Conservation (phyloP, 495 filamentous ascomycete genomes). For the Durotheca rogersii region DNA sequence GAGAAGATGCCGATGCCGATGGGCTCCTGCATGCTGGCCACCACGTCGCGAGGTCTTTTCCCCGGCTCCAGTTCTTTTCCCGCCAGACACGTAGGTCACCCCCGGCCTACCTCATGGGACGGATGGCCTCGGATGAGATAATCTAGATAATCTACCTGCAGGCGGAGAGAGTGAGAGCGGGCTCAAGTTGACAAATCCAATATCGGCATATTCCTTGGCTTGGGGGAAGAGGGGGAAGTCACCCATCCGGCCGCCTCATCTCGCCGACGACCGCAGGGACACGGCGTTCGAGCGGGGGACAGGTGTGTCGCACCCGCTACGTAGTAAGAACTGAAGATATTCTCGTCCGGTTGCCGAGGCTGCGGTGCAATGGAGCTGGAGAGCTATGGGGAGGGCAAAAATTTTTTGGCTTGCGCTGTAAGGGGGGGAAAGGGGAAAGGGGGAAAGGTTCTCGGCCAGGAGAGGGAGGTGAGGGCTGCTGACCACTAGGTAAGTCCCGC, state of each 20-base stretch:
- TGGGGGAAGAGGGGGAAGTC: neutral
- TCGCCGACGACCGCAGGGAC: neutral
- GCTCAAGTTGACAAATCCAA: neutral
- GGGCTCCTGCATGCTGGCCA: neutral
- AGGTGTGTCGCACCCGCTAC: constrained; percentile 1
- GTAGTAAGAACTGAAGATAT: constrained; percentile 5
- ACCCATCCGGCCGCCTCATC: neutral
- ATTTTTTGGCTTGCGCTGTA: too few species aligned
- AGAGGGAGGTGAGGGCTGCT: neutral
- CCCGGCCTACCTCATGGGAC: neutral
- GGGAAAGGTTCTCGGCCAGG: neutral
- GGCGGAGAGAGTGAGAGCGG: neutral
- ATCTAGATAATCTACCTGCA: neutral
- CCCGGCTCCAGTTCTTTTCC: neutral
- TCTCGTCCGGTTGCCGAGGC: constrained; percentile 1
- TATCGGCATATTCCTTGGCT: neutral
- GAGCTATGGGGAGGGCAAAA: neutral
- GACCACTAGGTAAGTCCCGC: neutral
- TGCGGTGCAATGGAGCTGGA: neutral
- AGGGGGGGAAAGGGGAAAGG: too few species aligned
- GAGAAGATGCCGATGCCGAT: constrained; percentile 17
- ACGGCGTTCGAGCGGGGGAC: neutral
- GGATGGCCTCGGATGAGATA: neutral
- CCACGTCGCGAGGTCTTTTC: constrained; percentile 2
- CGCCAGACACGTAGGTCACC: neutral